A percentile compares a stretch with the other conserved stretches of the same genome.
Evolutionary conservation across 2,329 filamentous ascomycete species (phyloP).

Genomic region (Fusarium neocosmosporiellum): DNA sequence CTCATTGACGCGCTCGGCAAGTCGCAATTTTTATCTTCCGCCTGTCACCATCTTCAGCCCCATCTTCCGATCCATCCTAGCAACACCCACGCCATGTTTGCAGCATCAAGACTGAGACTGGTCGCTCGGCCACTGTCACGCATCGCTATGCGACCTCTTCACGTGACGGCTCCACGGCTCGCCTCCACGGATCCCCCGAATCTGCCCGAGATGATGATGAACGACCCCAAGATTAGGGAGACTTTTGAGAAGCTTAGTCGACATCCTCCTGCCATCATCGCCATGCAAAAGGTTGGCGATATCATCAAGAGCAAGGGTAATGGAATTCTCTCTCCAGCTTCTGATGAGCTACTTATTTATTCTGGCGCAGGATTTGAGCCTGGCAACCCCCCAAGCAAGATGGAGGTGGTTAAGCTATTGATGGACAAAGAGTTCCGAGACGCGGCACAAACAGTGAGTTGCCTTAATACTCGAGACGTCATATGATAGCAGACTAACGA

Average conservation of each 20-base stretch:
- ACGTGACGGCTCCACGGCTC: constrained; percentile 18
- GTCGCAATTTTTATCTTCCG: constrained; percentile 12
- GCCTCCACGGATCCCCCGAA: constrained; percentile 31
- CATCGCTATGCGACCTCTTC: constrained; percentile 21
- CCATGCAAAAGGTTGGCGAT: constrained; percentile 35
- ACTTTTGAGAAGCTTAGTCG: constrained; percentile 36
- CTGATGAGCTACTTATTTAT: not conserved
- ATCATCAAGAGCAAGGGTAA: constrained; percentile 33
- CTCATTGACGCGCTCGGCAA: constrained; percentile 13
- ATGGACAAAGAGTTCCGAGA: constrained; percentile 40
- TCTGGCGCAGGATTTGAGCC: constrained; percentile 28
- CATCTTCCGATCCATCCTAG: not conserved
- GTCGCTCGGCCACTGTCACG: constrained; percentile 21
- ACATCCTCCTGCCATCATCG: constrained; percentile 31
- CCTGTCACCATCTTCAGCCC: not conserved
- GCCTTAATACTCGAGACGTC: fast-evolving
- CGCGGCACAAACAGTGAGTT: constrained; percentile 26
- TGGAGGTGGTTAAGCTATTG: constrained; percentile 39
- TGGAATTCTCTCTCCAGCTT: not conserved
- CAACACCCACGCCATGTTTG: constrained; percentile 24
- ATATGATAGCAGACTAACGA: not conserved
- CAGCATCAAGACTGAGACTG: constrained; percentile 18
- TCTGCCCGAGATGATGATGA: constrained; percentile 36
- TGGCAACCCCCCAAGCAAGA: constrained; percentile 32
- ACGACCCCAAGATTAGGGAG: constrained; percentile 33